Percentiles rank a stretch among this genome's conserved stretches.
phyloP scores from a whole-genome alignment of 1,284 basidiomycete species.

The Rhodotorula glutinis region DNA sequence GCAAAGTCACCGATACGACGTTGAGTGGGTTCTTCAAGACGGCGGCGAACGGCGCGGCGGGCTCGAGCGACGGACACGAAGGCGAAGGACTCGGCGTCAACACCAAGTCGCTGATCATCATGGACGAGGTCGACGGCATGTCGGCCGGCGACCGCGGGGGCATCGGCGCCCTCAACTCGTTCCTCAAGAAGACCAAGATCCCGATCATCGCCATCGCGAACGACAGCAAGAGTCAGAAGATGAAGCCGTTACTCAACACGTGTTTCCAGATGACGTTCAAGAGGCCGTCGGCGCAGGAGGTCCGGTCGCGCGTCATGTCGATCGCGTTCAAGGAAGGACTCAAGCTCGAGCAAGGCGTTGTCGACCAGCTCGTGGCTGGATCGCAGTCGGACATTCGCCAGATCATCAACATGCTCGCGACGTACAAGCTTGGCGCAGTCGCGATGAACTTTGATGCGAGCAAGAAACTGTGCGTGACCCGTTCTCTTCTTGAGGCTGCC shows the following conservation, averaged over 20 bases:
- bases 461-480: slow-evolving; percentile 68
- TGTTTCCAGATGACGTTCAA: slow-evolving; percentile 65
- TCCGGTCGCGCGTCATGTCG: slow-evolving; percentile 81
- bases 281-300: slow-evolving; percentile 69
- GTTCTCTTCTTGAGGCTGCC: too few species aligned
- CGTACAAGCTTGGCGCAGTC: slow-evolving; percentile 75
- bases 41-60: slow-evolving; percentile 47
- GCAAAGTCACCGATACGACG: slow-evolving; percentile 63
- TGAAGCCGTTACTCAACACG: slow-evolving; percentile 76
- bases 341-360: slow-evolving; percentile 81
- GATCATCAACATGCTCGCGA: slow-evolving; percentile 96
- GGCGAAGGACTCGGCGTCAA: slow-evolving; percentile 59
- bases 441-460: slow-evolving; percentile 87
- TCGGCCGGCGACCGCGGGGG: slow-evolving; percentile 91
- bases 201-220: slow-evolving; percentile 99
- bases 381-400: slow-evolving; percentile 94
- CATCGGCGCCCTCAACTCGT: slow-evolving; percentile 81
- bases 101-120: slow-evolving; percentile 82
- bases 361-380: slow-evolving; percentile 85
- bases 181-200: slow-evolving; percentile 95
- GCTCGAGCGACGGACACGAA: neutral
- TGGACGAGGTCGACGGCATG: slow-evolving; percentile 99
- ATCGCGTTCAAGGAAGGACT: slow-evolving; percentile 84
- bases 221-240: slow-evolving; percentile 77
- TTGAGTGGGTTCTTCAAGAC: slow-evolving; percentile 75